These are phyloP conservation scores for Taiozyma sp. DNA, from an alignment of 1,139 yeast species.

Conservation along the genomic window DNA sequence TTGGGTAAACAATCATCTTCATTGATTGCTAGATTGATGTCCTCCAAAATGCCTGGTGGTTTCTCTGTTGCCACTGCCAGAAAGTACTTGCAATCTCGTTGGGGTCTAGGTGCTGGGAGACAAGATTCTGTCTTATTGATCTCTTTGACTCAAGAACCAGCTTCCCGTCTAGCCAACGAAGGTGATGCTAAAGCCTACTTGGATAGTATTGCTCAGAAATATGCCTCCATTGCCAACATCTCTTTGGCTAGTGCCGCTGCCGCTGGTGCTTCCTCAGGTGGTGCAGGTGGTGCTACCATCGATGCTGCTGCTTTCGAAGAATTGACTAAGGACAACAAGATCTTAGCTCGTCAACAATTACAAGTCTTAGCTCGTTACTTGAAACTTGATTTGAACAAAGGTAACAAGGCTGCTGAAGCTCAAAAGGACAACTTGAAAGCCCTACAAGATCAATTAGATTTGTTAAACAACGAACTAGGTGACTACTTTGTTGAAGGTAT, in stretches of 20 bases:
- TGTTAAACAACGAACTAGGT: constrained; percentile 93
- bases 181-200: constrained; percentile 86
- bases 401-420: constrained; percentile 78
- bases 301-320: constrained; percentile 97
- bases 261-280: constrained; percentile 46
- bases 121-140: constrained; percentile 83
- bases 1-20: constrained; percentile 93
- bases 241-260: constrained; percentile 63
- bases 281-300: constrained; percentile 80
- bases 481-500: constrained; percentile 92
- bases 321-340: constrained; percentile 82
- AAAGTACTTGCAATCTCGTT: constrained; percentile 83
- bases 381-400: constrained; percentile 85
- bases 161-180: constrained; percentile 79
- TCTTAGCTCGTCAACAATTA: constrained; percentile 89
- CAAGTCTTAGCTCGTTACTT: constrained; percentile 93
- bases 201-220: constrained; percentile 76
- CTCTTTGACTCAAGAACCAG: constrained; percentile 88
- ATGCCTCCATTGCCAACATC: constrained; percentile 79
- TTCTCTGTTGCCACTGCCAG: constrained; percentile 88
- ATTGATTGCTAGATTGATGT: constrained; percentile 81
- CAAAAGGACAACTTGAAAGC: constrained; percentile 84
- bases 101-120: constrained; percentile 91
- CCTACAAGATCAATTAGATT: constrained; percentile 84
- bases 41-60: constrained; percentile 99